Conservation (phyloP, 495 filamentous ascomycete species). For the Penicillium maclennaniae region DNA sequence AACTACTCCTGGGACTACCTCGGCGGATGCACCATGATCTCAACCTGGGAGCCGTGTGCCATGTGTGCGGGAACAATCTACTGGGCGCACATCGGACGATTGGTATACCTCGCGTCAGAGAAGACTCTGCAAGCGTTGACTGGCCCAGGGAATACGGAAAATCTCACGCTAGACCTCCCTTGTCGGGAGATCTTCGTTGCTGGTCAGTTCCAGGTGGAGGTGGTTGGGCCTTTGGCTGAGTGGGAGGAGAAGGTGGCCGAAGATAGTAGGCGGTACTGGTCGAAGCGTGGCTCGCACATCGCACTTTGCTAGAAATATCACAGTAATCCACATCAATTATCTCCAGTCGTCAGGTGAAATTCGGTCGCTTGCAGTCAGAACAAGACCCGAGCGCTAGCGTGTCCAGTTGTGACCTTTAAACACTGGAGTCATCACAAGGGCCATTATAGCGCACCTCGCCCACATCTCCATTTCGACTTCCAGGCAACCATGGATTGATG, state of each 20-base stretch:
- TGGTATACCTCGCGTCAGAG: conserved; percentile 52
- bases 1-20: conserved; percentile 50
- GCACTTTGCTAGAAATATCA: neutral
- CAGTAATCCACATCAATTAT: neutral
- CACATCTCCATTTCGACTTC: neutral
- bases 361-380: neutral
- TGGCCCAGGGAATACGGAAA: conserved; percentile 47
- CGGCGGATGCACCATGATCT: conserved; percentile 46
- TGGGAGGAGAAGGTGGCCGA: conserved; percentile 43
- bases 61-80: conserved; percentile 50
- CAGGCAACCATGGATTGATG: neutral
- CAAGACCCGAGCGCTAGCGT: neutral
- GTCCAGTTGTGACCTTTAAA: neutral
- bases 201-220: conserved; percentile 46
- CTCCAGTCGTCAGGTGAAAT: neutral
- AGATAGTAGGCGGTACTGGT: conserved; percentile 47
- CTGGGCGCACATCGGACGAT: conserved; percentile 54
- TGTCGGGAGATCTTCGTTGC: conserved; percentile 43
- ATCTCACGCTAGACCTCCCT: conserved; percentile 51
- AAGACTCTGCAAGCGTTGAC: conserved; percentile 42
- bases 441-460: neutral
- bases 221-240: conserved; percentile 40
- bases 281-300: conserved; percentile 18
- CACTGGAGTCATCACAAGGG: neutral
- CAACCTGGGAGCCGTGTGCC: conserved; percentile 55